These are phyloP conservation scores for Thalassiosira livingstoniorum DNA, from an alignment of 352 stramenopile species.

Conservation along the genomic window DNA sequence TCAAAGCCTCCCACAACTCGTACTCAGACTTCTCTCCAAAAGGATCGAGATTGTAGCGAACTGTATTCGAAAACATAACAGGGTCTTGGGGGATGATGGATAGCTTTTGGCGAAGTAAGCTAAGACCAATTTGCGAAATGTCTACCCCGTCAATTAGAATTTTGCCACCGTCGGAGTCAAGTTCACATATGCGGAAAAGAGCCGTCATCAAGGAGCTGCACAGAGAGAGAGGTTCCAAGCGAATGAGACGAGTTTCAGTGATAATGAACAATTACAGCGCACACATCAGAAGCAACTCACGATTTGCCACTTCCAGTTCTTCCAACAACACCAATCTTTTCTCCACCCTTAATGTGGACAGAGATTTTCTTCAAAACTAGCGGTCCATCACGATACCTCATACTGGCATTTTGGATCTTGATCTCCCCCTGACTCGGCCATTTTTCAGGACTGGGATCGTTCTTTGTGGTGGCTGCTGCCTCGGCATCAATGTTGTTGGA, in stretches of 20 bases:
- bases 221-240: no score
- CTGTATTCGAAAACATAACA: constrained; percentile 88
- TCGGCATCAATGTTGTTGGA: constrained; percentile 85
- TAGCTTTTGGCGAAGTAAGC: constrained; percentile 72
- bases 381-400: constrained; percentile 88
- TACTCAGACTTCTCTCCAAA: constrained; percentile 88
- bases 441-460: constrained; percentile 61
- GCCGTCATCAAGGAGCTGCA: constrained; percentile 85
- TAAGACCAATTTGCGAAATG: constrained; percentile 80
- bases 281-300: no score
- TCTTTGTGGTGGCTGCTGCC: constrained; percentile 58
- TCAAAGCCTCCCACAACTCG: constrained; percentile 90
- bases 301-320: constrained; percentile 86
- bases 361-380: constrained; percentile 84
- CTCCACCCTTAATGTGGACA: constrained; percentile 78
- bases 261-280: no score
- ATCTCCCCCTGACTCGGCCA: constrained; percentile 87
- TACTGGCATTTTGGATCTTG: constrained; percentile 77
- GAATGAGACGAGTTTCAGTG: no score
- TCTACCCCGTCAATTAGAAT: constrained; percentile 94
- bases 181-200: constrained; percentile 87
- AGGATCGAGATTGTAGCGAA: constrained; percentile 90
- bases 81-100: constrained; percentile 90
- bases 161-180: constrained; percentile 82
- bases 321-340: constrained; percentile 85